A percentile compares a stretch with the other conserved stretches of the same genome.
Conservation (phyloP, 2,329 filamentous ascomycete genomes). For the Colletotrichum endophyticum region DNA sequence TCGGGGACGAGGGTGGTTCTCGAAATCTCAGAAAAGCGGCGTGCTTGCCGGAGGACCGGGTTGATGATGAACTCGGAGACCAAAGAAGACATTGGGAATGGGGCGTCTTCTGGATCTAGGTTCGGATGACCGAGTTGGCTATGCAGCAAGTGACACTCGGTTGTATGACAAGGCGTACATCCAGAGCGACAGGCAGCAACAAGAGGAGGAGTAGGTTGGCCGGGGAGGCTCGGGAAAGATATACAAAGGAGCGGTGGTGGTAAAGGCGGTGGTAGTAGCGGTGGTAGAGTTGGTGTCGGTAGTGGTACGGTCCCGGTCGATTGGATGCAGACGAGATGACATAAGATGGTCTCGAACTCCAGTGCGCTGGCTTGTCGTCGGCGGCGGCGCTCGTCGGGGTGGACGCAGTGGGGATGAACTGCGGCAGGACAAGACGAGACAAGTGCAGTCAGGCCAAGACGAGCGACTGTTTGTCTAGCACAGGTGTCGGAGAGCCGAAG, state of each 20-base stretch:
- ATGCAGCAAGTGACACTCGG: background rate
- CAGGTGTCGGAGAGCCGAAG: constrained; percentile 6
- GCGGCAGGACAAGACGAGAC: background rate
- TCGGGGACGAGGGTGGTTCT: constrained; percentile 41
- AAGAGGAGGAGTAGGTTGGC: background rate
- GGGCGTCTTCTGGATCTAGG: background rate
- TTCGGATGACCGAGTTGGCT: background rate
- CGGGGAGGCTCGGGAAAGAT: constrained; percentile 2
- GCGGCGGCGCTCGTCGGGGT: constrained; percentile 11
- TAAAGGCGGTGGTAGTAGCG: background rate
- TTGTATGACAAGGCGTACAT: constrained; percentile 10
- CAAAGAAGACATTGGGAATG: constrained; percentile 60
- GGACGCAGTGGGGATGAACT: background rate
- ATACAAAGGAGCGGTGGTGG: constrained; percentile 6
- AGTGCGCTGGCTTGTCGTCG: constrained; percentile 4
- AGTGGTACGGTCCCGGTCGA: constrained; percentile 18
- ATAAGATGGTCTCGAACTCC: constrained; percentile 19
- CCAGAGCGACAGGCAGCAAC: background rate
- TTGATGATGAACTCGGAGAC: constrained; percentile 71
- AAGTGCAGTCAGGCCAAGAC: background rate
- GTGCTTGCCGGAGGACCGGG: constrained; percentile 69
- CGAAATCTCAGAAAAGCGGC: constrained; percentile 63
- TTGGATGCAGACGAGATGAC: constrained; percentile 21
- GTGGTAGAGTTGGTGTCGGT: background rate
- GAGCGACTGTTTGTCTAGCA: background rate